Evolutionary conservation across 2,329 filamentous ascomycete species (phyloP), one percentile per base, ranked within the genome.

Genomic region (Saccharata proteae): DNA sequence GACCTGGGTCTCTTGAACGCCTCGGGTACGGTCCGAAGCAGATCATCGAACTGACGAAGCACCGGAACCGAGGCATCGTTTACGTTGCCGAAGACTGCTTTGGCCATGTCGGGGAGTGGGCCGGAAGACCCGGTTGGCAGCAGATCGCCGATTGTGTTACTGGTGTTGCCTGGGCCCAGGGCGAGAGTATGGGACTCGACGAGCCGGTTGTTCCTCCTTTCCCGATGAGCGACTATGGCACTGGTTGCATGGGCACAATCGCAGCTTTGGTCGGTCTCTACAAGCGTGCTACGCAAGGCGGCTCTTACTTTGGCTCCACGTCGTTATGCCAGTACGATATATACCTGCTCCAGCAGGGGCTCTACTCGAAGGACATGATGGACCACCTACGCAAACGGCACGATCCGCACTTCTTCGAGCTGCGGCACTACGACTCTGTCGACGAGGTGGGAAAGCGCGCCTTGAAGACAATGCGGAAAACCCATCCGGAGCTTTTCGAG

Each of bases 81-180:
- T 79, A 80, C 43, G 73, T 80, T 6, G 67, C 70, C 19, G 77
- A 83, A 49, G 75, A 82, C 47, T 82, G 77, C 48, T 82, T 81
- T 42, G 78, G 78, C 1, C 73, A 69, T 19, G 57, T 65, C 17
- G 70, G 67, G 5, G 71, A 76, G 36, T 81, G 76, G 77, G 65
- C 69, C 1, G 53, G 57, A 6, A 62, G 77, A 3, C 69, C 74
- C 4, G 77, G 77, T 5, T 82, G 77, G 77, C 77, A 80, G 45
- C 75, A 79, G 42, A 80, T 80, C 41, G 75, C 75, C 11, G 77
- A 81, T 47, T 77, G 67, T 34, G 74, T 65, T 49, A 67, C 67
- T 35, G 71, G 71, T 4, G 55, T 73, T 3, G 69, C 71, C 0
- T 74, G 69, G 68, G 65, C 62, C n/a, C 73, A 77, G 43, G 72